Base-by-base conservation (phyloP, 192 early-diverging fungal species). In the Glomus cerebriforme region DNA sequence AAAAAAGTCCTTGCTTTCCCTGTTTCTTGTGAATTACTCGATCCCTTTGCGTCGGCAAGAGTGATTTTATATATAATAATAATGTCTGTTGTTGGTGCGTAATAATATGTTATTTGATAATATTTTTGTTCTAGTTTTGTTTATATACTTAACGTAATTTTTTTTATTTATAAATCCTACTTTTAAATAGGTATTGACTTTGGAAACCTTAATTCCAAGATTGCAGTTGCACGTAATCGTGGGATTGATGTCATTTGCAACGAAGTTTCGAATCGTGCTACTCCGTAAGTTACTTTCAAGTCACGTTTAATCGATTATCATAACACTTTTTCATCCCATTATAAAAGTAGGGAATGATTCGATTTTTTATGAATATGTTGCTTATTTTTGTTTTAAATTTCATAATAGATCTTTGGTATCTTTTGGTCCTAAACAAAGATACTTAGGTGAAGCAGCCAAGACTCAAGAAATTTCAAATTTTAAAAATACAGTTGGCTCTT, bases 221-320 rank as follows among this genome's bases (percentile, higher is more conserved):
- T 99, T 79, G 96, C 97, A 72, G 95, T 99, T 54, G 97, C 96
- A 58, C 88, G 97, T 85, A 99, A 99, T 88, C 93, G 95, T 79
- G 97, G 97, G 84, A 98, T 99, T 85, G 97, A 99, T 83, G 95
- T 99, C 73, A 94, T 99, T 80, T 88, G 88, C 78, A 99, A 99
- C 85, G 97, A 99, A 88, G 95, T 96, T 59, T 97, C 96, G 49
- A 97, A 98, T 90, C 90, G 97, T 77, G 92, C 94, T 54, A 99
- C 97, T 22, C 97, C 94, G 89, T 95, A 91, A 86, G 93, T 91
- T 72, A 73, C 3, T 8, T 59, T 59, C 31, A n/a, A n/a, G n/a
- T n/a, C n/a, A n/a, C n/a, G n/a, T n/a, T n/a, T n/a, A n/a, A n/a
- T n/a, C n/a, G n/a, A n/a, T 26, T 12, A 29, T 59, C n/a, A 59